A percentile compares a stretch with the other conserved stretches of the same genome.
These are phyloP conservation scores for Zalaria sp. DNA, from an alignment of 2,329 filamentous ascomycete genomes.

Conservation along the genomic window DNA sequence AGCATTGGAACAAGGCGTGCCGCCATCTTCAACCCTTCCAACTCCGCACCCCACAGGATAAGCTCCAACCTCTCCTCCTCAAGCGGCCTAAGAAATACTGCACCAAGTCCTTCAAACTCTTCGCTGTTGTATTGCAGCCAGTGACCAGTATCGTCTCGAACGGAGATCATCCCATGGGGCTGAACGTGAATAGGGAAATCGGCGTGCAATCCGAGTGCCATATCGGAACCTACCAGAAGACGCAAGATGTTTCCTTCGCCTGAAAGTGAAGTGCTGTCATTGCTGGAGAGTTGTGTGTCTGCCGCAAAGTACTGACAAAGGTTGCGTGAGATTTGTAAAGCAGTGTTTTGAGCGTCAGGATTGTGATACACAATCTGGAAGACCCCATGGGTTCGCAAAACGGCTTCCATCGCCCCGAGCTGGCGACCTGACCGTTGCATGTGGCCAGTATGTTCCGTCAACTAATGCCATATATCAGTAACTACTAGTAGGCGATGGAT, in stretches of 20 bases:
- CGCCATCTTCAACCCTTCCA: conserved; percentile 32
- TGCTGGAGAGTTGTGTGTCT: conserved; percentile 28
- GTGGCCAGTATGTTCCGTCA: background rate
- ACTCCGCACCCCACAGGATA: conserved; percentile 41
- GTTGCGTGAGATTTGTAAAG: conserved; percentile 42
- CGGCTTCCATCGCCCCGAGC: conserved; percentile 38
- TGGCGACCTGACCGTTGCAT: conserved; percentile 24
- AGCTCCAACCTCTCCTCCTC: conserved; percentile 35
- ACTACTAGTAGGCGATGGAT: too few relatives aligned
- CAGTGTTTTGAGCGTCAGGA: conserved; percentile 21
- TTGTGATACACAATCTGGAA: conserved; percentile 27
- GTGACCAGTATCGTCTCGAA: background rate
- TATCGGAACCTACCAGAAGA: conserved; percentile 16
- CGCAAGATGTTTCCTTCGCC: conserved; percentile 32
- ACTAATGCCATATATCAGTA: too few relatives aligned
- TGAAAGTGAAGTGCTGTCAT: conserved; percentile 7
- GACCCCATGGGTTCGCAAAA: conserved; percentile 32
- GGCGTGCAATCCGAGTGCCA: conserved; percentile 9
- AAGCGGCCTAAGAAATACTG: conserved; percentile 38
- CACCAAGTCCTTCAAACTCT: conserved; percentile 23
- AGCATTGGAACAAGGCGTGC: conserved; percentile 40
- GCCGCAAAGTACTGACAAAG: conserved; percentile 44
- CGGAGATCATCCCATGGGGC: conserved; percentile 3
- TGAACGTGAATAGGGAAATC: conserved; percentile 18
- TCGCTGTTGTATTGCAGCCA: background rate